Percentiles rank a stretch among this genome's conserved stretches.
Evolutionary conservation across 345 rosid genomes (phyloP).

Genomic region (Psidium guajava): DNA sequence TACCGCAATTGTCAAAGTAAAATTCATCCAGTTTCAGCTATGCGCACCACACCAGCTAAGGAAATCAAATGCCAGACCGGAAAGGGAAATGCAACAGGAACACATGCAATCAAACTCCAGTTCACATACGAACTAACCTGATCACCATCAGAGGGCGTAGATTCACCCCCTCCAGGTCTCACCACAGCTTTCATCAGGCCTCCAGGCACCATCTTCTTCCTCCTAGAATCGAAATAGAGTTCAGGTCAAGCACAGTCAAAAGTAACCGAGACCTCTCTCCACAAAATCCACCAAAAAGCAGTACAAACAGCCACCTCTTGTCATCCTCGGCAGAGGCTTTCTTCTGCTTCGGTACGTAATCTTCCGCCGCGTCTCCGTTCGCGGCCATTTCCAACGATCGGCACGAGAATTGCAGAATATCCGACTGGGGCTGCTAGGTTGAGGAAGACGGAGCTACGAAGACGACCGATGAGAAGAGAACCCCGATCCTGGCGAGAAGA

Average conservation of each 20-base stretch:
- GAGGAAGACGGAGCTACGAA: neutral
- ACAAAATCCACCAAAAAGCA: neutral
- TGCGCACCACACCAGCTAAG: neutral
- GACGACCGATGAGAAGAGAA: neutral
- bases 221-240: constrained; percentile 30
- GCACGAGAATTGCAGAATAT: neutral
- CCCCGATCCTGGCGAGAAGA: neutral
- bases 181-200: constrained; percentile 85
- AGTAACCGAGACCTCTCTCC: neutral
- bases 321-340: constrained; percentile 53
- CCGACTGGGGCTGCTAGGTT: neutral
- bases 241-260: neutral
- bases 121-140: constrained; percentile 36
- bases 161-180: constrained; percentile 87
- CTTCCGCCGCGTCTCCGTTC: constrained; percentile 20
- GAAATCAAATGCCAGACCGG: neutral
- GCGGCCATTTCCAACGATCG: constrained; percentile 22
- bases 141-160: constrained; percentile 77
- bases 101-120: neutral
- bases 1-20: neutral
- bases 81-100: neutral
- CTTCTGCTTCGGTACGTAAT: constrained; percentile 24
- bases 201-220: constrained; percentile 76
- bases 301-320: constrained; percentile 23
- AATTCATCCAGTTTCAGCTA: neutral